Conservation (phyloP, 208 protist species). For the Crithidia fasciculata region DNA sequence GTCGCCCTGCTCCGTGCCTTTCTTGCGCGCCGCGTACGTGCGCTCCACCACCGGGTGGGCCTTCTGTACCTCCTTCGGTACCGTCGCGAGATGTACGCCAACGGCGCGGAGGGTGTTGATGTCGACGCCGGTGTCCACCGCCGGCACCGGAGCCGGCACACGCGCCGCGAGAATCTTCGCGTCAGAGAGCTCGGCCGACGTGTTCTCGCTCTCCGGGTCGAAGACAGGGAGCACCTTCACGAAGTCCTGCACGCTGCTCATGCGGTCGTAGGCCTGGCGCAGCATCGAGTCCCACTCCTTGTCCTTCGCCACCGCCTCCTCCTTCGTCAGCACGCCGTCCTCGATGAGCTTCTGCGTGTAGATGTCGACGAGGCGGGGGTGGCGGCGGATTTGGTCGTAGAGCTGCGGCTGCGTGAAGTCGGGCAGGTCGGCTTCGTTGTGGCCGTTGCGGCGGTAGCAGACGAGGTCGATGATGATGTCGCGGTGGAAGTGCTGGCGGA, state of each 20-base stretch:
- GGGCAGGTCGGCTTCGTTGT: slow-evolving; percentile 98
- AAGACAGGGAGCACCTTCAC: slow-evolving; percentile 76
- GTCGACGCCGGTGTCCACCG: slow-evolving; percentile 78
- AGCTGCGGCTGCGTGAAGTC: slow-evolving; percentile 97
- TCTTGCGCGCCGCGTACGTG: slow-evolving; percentile 86
- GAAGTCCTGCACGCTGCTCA: slow-evolving; percentile 85
- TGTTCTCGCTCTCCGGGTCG: slow-evolving; percentile 80
- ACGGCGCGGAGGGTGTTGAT: slow-evolving; percentile 61
- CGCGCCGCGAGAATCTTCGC: slow-evolving; percentile 41
- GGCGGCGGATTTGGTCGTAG: slow-evolving; percentile 93
- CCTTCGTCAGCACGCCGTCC: slow-evolving; percentile 79
- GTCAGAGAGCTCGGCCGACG: slow-evolving; percentile 49
- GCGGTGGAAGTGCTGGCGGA: slow-evolving; percentile 92
- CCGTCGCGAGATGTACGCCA: slow-evolving; percentile 82
- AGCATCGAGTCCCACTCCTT: slow-evolving; percentile 74
- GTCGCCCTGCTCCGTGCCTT: slow-evolving; percentile 87
- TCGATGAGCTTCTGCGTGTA: slow-evolving; percentile 87
- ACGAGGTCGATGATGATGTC: slow-evolving; percentile 98
- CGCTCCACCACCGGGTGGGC: slow-evolving; percentile 89
- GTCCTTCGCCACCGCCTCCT: slow-evolving; percentile 67
- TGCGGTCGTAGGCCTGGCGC: slow-evolving; percentile 83
- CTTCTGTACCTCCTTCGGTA: slow-evolving; percentile 89
- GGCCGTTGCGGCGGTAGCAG: slow-evolving; percentile 96
- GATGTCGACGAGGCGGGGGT: slow-evolving; percentile 88
- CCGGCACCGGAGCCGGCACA: slow-evolving; percentile 38